These are phyloP conservation scores for Vitis rotundifolia DNA, from an alignment of 164 flowering plant genomes.

Conservation along the genomic window DNA sequence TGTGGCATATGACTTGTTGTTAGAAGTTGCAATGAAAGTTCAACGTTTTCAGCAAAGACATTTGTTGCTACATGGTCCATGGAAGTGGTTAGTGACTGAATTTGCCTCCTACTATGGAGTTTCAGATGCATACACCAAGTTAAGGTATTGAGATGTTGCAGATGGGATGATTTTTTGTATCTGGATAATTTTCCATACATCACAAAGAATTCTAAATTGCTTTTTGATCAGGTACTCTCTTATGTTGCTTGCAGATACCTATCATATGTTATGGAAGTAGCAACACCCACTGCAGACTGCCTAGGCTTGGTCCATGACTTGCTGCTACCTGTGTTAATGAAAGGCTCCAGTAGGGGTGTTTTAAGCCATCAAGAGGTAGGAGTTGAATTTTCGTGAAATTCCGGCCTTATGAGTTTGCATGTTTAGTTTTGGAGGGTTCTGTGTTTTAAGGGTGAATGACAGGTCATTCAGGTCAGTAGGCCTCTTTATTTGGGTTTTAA, in stretches of 20 bases:
- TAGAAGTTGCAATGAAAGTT: constrained; percentile 79
- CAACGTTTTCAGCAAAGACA: constrained; percentile 74
- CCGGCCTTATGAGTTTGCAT: not conserved
- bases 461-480: too few species aligned
- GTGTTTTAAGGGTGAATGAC: too few species aligned
- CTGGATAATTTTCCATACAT: not conserved
- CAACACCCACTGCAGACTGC: constrained; percentile 94
- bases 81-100: constrained; percentile 76
- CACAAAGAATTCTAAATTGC: too few species aligned
- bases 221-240: too few species aligned
- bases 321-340: constrained; percentile 75
- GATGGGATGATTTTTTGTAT: not conserved
- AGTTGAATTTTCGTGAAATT: not conserved
- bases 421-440: not conserved
- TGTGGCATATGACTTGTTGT: constrained; percentile 73
- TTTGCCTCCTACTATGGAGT: constrained; percentile 84
- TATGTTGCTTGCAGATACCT: constrained; percentile 60
- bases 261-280: constrained; percentile 94
- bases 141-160: constrained; percentile 45
- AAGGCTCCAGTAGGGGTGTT: constrained; percentile 58
- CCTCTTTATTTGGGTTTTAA: too few species aligned
- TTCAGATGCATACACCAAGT: constrained; percentile 72
- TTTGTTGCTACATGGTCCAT: constrained; percentile 58
- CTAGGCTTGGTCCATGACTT: constrained; percentile 71
- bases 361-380: constrained; percentile 96